Evolutionary conservation across 2,329 filamentous ascomycete species (phyloP).

Genomic region (Fusarium staphyleae): DNA sequence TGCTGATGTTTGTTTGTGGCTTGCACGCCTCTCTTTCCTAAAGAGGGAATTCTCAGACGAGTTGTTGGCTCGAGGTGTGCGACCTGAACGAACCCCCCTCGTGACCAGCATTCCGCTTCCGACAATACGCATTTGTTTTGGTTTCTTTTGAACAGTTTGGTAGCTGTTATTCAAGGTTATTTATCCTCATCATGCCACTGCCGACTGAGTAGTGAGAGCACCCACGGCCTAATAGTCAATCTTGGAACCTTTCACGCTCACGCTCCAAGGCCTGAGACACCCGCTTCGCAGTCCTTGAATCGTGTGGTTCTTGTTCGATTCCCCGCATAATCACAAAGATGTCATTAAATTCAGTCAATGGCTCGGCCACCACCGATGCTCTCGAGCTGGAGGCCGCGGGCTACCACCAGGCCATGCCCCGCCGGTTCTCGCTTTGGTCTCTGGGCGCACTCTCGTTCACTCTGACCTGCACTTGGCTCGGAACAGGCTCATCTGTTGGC

Average conservation of each 20-base stretch:
- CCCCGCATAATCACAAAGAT: not conserved
- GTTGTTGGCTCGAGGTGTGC: not conserved
- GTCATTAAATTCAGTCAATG: not conserved
- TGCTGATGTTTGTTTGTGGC: not conserved
- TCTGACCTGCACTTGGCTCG: constrained; percentile 44
- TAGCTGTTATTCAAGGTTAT: no score
- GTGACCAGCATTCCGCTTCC: not conserved
- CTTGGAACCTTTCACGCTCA: no score
- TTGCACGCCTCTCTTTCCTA: constrained; percentile 4
- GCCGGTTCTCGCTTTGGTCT: constrained; percentile 41
- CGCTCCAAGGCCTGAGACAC: no score
- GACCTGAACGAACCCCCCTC: no score
- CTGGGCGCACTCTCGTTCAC: constrained; percentile 42
- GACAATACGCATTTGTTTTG: no score
- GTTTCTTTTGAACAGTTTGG: not conserved
- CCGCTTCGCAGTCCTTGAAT: no score
- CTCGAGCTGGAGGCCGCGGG: constrained; percentile 44
- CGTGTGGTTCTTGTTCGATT: no score
- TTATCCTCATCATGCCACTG: no score
- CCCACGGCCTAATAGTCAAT: no score
- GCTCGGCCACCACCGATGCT: constrained; percentile 26
- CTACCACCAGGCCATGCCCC: constrained; percentile 43
- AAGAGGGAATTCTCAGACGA: not conserved
- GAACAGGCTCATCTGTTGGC: constrained; percentile 42
- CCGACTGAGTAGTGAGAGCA: no score